Percentiles rank a stretch among this genome's conserved stretches.
These are phyloP conservation scores for Ogataea corticis DNA, from an alignment of 805 yeast genomes.

Conservation along the genomic window DNA sequence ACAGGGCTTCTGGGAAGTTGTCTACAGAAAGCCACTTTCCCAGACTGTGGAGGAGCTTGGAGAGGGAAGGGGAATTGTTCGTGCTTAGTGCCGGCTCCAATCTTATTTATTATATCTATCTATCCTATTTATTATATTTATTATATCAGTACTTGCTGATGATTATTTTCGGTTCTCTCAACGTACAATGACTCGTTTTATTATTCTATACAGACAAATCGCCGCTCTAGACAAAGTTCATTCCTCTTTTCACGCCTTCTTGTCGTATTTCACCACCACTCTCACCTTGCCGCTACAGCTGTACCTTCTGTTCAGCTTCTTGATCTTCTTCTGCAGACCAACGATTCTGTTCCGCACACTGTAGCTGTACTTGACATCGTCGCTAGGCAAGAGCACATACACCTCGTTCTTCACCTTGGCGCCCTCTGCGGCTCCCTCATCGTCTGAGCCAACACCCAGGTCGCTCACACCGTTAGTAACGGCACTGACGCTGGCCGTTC, in stretches of 20 bases:
- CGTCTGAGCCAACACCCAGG: slow-evolving; percentile 22
- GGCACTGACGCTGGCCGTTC: slow-evolving; percentile 4
- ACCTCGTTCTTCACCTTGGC: slow-evolving; percentile 30
- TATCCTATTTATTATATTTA: slow-evolving; percentile 7
- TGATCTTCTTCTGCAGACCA: slow-evolving; percentile 58
- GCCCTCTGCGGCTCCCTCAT: slow-evolving; percentile 22
- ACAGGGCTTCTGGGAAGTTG: slow-evolving; percentile 78
- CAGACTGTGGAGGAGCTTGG: slow-evolving; percentile 80
- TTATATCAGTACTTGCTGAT: slow-evolving; percentile 4
- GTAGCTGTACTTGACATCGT: slow-evolving; percentile 58
- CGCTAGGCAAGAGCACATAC: slow-evolving; percentile 41
- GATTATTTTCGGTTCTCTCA: too few species aligned
- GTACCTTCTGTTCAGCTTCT: slow-evolving; percentile 50
- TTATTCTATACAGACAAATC: slow-evolving; percentile 2
- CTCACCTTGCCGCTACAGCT: slow-evolving; percentile 49
- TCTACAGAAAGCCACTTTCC: slow-evolving; percentile 77
- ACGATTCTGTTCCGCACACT: slow-evolving; percentile 59
- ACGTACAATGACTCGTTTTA: neutral
- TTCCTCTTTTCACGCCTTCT: slow-evolving; percentile 4
- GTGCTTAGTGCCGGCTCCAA: too few species aligned
- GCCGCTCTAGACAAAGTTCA: neutral
- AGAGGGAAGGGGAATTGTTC: slow-evolving; percentile 58
- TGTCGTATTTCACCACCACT: slow-evolving; percentile 47
- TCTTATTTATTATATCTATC: slow-evolving; percentile 14
- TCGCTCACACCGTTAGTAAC: slow-evolving; percentile 18